A percentile compares a stretch with the other conserved stretches of the same genome.
Evolutionary conservation across 164 flowering plant species (phyloP).

Genomic region (Tinospora cordifolia): DNA sequence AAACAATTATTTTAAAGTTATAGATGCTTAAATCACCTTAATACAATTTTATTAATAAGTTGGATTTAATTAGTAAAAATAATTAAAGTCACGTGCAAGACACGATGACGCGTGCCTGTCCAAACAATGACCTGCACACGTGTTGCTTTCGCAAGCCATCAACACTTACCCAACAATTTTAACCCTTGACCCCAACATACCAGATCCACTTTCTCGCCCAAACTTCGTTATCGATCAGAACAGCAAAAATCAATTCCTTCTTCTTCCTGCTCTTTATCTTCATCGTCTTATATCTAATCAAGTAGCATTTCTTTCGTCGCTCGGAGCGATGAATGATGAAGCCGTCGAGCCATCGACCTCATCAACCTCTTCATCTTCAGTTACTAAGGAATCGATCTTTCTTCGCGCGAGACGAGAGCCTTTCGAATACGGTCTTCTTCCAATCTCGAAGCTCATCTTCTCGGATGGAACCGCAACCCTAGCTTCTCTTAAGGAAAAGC

Average conservation of each 20-base stretch:
- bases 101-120: too few relatives aligned
- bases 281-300: too few relatives aligned
- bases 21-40: too few relatives aligned
- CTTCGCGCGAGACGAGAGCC: constrained; percentile 66
- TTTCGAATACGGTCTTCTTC: constrained; percentile 90
- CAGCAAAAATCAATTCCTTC: neutral
- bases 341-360: constrained; percentile 13
- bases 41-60: too few relatives aligned
- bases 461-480: constrained; percentile 65
- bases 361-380: constrained; percentile 28
- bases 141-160: neutral
- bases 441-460: constrained; percentile 81
- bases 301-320: neutral
- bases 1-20: too few relatives aligned
- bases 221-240: neutral
- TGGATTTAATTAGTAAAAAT: too few relatives aligned
- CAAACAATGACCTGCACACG: neutral
- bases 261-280: neutral
- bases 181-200: neutral
- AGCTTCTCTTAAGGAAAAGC: constrained; percentile 43
- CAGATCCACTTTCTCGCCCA: neutral
- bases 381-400: constrained; percentile 14
- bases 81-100: too few relatives aligned
- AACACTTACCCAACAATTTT: neutral
- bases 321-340: constrained; percentile 18